A percentile compares a stretch with the other conserved stretches of the same genome.
Conservation (phyloP, 2,329 filamentous ascomycete species). For the Talaromyces sp. region DNA sequence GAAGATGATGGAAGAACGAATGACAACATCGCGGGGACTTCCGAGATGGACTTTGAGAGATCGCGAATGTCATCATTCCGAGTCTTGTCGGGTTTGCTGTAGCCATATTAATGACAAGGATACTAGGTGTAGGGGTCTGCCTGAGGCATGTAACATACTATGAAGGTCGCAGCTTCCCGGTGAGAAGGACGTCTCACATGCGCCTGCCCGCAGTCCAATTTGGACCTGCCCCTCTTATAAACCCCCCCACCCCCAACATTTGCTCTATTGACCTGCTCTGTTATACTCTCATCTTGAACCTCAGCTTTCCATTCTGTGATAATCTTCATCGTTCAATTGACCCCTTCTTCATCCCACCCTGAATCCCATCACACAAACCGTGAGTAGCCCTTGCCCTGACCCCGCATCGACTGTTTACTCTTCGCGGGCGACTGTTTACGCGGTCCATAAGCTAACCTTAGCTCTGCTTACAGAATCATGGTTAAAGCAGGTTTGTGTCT, state of each 20-base stretch:
- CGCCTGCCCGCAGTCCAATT: background rate
- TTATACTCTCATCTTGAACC: background rate
- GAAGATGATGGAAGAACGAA: background rate
- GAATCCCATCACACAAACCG: constrained; percentile 1
- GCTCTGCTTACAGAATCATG: constrained; percentile 36
- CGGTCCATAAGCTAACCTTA: constrained; percentile 15
- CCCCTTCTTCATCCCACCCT: background rate
- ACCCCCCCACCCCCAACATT: constrained; percentile 11
- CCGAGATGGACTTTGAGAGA: background rate
- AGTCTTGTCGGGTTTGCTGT: background rate
- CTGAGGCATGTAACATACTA: background rate
- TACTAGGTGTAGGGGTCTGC: background rate
- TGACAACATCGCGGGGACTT: constrained; percentile 7
- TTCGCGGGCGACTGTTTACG: background rate
- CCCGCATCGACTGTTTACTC: constrained; percentile 8
- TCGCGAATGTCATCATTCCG: background rate
- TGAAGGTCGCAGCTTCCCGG: background rate
- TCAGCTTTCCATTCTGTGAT: background rate
- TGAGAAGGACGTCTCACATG: constrained; percentile 13
- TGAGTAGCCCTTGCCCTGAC: background rate
- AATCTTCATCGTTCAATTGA: background rate
- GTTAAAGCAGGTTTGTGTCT: constrained; percentile 45
- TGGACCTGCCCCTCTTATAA: constrained; percentile 13
- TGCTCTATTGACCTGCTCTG: background rate
- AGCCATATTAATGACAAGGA: background rate